Evolutionary conservation across 805 yeast species (phyloP).

Genomic region (Candida tibetensis): DNA sequence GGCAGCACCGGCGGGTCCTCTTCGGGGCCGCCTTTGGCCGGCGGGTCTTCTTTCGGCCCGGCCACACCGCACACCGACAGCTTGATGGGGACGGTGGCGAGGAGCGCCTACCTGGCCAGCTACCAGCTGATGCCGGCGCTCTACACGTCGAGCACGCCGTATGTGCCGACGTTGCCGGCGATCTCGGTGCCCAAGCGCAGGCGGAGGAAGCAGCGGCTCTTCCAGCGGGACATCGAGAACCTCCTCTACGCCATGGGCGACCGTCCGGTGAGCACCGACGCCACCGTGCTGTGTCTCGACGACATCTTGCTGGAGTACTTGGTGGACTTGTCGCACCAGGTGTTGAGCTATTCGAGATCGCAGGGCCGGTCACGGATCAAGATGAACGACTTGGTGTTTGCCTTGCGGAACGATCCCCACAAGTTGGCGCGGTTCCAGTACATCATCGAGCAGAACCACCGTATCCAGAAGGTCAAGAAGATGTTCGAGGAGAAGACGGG

Average conservation of each 20-base stretch:
- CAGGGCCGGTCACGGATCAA: slow-evolving; percentile 40
- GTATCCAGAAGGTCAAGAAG: slow-evolving; percentile 40
- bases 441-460: slow-evolving; percentile 36
- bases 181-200: slow-evolving; percentile 13
- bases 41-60: no score
- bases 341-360: slow-evolving; percentile 31
- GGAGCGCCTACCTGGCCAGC: background rate
- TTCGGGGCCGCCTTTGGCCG: no score
- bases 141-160: background rate
- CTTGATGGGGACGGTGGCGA: no score
- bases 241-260: slow-evolving; percentile 42
- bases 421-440: slow-evolving; percentile 41
- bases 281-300: slow-evolving; percentile 38
- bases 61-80: no score
- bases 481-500: slow-evolving; percentile 33
- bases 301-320: slow-evolving; percentile 38
- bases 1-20: no score
- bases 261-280: slow-evolving; percentile 37
- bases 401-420: slow-evolving; percentile 40
- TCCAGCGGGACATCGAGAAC: slow-evolving; percentile 41
- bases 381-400: slow-evolving; percentile 42
- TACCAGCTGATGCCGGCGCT: background rate
- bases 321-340: slow-evolving; percentile 32
- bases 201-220: slow-evolving; percentile 34
- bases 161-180: slow-evolving; percentile 7